A percentile compares a stretch with the other conserved stretches of the same genome.
Conservation (phyloP, 345 rosid genomes). For the Lepidium africanum region DNA sequence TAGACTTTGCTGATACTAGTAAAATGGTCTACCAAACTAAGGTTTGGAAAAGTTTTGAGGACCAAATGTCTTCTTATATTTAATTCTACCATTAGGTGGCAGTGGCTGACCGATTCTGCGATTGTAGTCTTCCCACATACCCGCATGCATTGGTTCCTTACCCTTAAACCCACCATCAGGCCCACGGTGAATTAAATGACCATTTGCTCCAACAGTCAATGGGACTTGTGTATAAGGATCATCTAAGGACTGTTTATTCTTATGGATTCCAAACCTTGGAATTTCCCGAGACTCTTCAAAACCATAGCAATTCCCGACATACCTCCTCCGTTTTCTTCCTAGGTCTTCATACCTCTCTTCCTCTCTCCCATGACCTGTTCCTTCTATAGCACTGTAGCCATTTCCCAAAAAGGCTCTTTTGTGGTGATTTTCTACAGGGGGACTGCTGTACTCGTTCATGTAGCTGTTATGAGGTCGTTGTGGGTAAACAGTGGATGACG, state of each 20-base stretch:
- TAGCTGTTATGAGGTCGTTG: not conserved
- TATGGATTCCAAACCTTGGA: not conserved
- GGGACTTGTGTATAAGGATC: not conserved
- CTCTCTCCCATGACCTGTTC: not conserved
- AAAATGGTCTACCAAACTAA: not conserved
- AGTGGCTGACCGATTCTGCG: not conserved
- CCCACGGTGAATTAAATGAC: not conserved
- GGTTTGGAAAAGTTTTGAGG: not conserved
- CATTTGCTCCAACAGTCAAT: not conserved
- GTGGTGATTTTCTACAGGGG: not conserved
- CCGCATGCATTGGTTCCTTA: not conserved
- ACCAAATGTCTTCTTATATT: not conserved
- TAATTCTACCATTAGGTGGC: not conserved
- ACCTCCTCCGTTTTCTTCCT: not conserved
- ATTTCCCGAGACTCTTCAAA: not conserved
- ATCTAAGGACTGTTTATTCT: not conserved
- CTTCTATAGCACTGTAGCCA: not conserved
- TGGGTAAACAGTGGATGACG: not conserved
- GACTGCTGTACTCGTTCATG: not conserved
- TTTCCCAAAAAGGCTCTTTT: not conserved
- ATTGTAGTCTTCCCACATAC: not conserved
- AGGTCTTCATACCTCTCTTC: not conserved
- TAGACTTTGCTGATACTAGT: not conserved
- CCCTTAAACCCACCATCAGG: not conserved
- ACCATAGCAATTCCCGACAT: not conserved